Evolutionary conservation across 805 yeast species (phyloP).

Genomic region (Kluyveromyces siamensis): DNA sequence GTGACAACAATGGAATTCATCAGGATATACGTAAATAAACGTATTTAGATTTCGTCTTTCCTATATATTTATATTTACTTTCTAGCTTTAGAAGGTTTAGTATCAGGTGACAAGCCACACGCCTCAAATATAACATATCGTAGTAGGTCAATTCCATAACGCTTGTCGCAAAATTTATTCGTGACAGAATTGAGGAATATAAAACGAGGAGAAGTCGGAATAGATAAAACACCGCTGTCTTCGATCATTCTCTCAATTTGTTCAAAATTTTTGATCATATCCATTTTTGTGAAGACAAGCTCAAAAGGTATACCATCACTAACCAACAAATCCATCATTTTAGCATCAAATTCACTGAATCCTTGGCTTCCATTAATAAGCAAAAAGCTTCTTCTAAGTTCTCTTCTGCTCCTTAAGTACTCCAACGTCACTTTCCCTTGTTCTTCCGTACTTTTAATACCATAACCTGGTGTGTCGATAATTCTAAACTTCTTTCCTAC

Average conservation of each 20-base stretch:
- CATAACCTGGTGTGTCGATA: slow-evolving; percentile 90
- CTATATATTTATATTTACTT: background rate
- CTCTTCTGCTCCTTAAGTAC: slow-evolving; percentile 47
- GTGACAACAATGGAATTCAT: slow-evolving; percentile 8
- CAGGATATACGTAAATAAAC: background rate
- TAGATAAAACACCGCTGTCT: slow-evolving; percentile 32
- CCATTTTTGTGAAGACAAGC: slow-evolving; percentile 70
- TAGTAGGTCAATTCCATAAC: slow-evolving; percentile 48
- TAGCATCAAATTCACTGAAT: slow-evolving; percentile 45
- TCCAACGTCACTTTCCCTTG: slow-evolving; percentile 67
- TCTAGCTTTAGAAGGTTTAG: slow-evolving; percentile 12
- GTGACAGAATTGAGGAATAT: slow-evolving; percentile 45
- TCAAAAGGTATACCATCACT: slow-evolving; percentile 60
- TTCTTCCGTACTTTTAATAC: slow-evolving; percentile 49
- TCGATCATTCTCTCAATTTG: slow-evolving; percentile 33
- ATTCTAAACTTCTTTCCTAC: slow-evolving; percentile 54
- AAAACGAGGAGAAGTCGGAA: slow-evolving; percentile 32
- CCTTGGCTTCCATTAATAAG: slow-evolving; percentile 56
- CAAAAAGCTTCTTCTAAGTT: slow-evolving; percentile 49
- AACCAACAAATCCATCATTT: slow-evolving; percentile 41
- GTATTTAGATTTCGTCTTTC: background rate
- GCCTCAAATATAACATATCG: slow-evolving; percentile 43
- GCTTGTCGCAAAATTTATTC: slow-evolving; percentile 25
- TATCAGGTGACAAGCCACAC: slow-evolving; percentile 34
- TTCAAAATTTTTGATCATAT: slow-evolving; percentile 36